Evolutionary conservation across 225 moss, liverwort and hornwort species (phyloP).

Genomic region (Asterella californica): DNA sequence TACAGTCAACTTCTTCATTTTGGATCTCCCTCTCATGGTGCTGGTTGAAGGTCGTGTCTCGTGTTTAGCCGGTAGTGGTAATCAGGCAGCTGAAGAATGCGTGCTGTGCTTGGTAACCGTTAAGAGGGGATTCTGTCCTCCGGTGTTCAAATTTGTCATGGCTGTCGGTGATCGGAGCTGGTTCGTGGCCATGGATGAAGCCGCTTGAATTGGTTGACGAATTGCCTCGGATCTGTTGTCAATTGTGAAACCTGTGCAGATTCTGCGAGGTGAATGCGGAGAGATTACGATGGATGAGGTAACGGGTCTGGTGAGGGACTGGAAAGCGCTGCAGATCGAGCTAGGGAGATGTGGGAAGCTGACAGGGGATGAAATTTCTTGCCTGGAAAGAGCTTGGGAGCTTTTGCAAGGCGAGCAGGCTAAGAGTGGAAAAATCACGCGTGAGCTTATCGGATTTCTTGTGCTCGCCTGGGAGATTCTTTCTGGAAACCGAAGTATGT

Average conservation of each 20-base stretch:
- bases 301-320: slow-evolving; percentile 26
- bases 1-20: neutral
- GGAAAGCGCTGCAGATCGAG: slow-evolving; percentile 38
- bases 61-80: neutral
- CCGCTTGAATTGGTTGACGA: neutral
- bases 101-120: neutral
- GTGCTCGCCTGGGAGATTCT: slow-evolving; percentile 41
- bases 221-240: neutral
- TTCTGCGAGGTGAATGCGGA: slow-evolving; percentile 30
- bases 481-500: slow-evolving; percentile 43
- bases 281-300: slow-evolving; percentile 27
- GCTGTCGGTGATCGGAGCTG: neutral
- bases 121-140: neutral
- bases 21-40: neutral
- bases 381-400: slow-evolving; percentile 32
- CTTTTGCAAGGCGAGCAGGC: slow-evolving; percentile 31
- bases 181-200: neutral
- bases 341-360: slow-evolving; percentile 37
- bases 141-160: neutral
- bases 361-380: slow-evolving; percentile 22
- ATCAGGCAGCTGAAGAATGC: neutral
- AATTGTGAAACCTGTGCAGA: slow-evolving; percentile 15
- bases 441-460: slow-evolving; percentile 30
- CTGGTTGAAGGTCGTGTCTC: neutral
- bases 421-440: slow-evolving; percentile 24